A percentile compares a stretch with the other conserved stretches of the same genome.
These are phyloP conservation scores for Phylloporus sp. DNA, from an alignment of 768 basidiomycete genomes.

Conservation along the genomic window DNA sequence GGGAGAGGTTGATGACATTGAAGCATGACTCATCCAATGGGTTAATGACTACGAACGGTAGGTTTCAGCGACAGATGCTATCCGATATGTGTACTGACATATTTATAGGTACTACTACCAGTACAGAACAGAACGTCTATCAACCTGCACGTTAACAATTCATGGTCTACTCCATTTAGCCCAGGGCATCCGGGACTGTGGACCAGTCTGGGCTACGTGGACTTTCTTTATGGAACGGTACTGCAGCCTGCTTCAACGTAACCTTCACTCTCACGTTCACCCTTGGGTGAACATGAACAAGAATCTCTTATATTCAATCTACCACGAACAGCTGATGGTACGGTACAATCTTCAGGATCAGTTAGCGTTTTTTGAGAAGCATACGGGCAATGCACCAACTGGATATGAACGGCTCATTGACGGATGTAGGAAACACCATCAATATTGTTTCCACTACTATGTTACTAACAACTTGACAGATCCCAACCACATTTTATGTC, in stretches of 20 bases:
- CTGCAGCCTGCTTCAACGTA: not conserved
- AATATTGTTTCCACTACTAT: too few relatives aligned
- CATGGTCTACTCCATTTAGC: not conserved
- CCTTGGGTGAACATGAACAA: not conserved
- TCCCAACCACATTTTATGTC: too few relatives aligned
- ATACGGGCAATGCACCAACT: too few relatives aligned
- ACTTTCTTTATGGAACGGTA: not conserved
- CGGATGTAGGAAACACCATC: too few relatives aligned
- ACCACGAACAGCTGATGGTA: not conserved
- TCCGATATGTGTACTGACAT: too few relatives aligned
- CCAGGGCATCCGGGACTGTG: not conserved
- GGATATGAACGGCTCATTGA: too few relatives aligned
- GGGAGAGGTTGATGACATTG: not conserved
- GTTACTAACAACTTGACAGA: too few relatives aligned
- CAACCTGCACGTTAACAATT: not conserved
- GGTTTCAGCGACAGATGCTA: too few relatives aligned
- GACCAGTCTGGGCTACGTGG: not conserved
- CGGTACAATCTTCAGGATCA: too few relatives aligned
- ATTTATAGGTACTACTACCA: not conserved
- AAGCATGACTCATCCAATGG: not conserved
- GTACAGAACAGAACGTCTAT: not conserved
- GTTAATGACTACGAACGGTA: conserved; percentile 8
- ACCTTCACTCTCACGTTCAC: not conserved
- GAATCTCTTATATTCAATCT: not conserved
- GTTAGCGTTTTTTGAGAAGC: too few relatives aligned